phyloP scores from a whole-genome alignment of 2,329 filamentous ascomycete species.

The Nemania serpens region DNA sequence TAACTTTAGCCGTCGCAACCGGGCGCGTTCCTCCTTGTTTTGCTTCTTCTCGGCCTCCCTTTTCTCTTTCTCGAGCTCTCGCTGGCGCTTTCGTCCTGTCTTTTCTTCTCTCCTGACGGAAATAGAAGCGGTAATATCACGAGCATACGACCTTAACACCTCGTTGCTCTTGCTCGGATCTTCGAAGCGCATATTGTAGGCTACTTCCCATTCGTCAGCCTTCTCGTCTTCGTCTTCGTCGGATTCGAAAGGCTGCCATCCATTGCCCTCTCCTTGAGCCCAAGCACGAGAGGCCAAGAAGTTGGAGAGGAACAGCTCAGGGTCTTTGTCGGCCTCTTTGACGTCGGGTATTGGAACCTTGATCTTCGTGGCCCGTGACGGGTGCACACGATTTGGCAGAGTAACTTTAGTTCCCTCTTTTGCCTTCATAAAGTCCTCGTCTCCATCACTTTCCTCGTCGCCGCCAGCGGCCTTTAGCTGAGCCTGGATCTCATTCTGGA shows the following conservation, averaged over 20 bases:
- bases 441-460: constrained; percentile 55
- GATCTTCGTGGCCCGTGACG: constrained; percentile 55
- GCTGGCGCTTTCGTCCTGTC: constrained; percentile 74
- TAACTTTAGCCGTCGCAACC: constrained; percentile 84
- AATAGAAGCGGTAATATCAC: constrained; percentile 79
- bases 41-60: constrained; percentile 79
- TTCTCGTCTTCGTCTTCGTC: constrained; percentile 76
- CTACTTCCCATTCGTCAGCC: constrained; percentile 87
- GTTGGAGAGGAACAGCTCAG: constrained; percentile 91
- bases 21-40: constrained; percentile 78
- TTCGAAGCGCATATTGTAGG: constrained; percentile 96
- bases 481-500: constrained; percentile 81
- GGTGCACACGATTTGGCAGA: constrained; percentile 56
- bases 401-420: constrained; percentile 52
- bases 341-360: constrained; percentile 67
- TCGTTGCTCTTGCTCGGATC: constrained; percentile 88
- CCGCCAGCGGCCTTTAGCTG: constrained; percentile 56
- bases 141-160: constrained; percentile 83
- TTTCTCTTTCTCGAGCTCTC: constrained; percentile 76
- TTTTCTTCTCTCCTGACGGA: constrained; percentile 85
- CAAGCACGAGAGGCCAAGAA: constrained; percentile 93
- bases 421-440: constrained; percentile 75
- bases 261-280: constrained; percentile 69
- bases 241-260: constrained; percentile 84
- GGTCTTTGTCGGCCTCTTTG: constrained; percentile 80